Evolutionary conservation across 192 early-diverging fungal genomes (phyloP), one percentile per base, ranked within the genome.

Genomic region (Chytriomyces sp.): DNA sequence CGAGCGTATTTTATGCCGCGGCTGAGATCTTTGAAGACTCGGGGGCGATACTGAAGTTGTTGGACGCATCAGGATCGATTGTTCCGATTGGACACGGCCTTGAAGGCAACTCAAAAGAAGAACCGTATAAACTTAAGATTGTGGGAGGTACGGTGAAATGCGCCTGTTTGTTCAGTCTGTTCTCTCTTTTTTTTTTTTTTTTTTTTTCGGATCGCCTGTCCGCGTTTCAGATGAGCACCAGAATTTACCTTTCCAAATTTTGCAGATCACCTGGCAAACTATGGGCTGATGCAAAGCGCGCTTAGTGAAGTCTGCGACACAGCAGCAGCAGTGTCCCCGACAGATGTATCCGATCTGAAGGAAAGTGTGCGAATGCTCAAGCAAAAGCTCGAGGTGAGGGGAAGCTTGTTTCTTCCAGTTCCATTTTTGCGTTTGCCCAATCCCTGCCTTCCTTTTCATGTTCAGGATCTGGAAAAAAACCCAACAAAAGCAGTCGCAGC

Each of bases 51-150:
- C 43, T 77, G 26, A 77, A 69, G 45, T 45, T 77, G 5, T 23
- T 45, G 48, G 76, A 69, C 48, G 7, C 66, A 9, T 16, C 20
- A 7, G 76, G 76, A 13, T 24, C 13, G 6, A 60, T 77, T 50
- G 35, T 77, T 6, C 76, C 76, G 53, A 77, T 77, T 69, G 76
- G 76, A 26, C 76, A 67, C 49, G 66, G 67, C 8, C 20, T 77
- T 26, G 76, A 77, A n/a, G 76, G 50, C 6, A 77, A 77, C 35
- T 45, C 76, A 1, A 60, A 53, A 13, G 45, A 77, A 10, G 76
- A 69, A n/a, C 28, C 57, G 1, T 77, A 77, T 46, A 11, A 7
- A 7, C 46, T 77, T 53, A 69, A 67, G 46, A 60, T 77, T 13
- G 50, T 67, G 2, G 76, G 76, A 60, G 76, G 76, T 77, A 13